Percentiles rank a stretch among this genome's conserved stretches.
Conservation (phyloP, 1,284 basidiomycete species). For the Cryptococcus deneoformans region DNA sequence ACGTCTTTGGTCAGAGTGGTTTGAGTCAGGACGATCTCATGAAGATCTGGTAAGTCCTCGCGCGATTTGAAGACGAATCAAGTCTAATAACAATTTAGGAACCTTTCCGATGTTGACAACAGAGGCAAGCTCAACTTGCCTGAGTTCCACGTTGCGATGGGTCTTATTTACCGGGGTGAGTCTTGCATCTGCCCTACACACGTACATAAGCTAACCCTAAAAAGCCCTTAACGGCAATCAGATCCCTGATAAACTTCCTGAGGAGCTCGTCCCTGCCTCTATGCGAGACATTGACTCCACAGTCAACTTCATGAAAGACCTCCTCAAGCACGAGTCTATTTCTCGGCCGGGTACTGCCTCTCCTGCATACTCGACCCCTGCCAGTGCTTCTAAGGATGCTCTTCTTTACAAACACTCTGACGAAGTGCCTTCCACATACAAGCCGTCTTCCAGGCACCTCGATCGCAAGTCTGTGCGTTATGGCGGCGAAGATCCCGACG, state of each 20-base stretch:
- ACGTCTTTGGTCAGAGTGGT: constrained; percentile 95
- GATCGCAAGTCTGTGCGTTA: constrained; percentile 81
- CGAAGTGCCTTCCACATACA: constrained; percentile 63
- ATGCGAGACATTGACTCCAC: constrained; percentile 86
- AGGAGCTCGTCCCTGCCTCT: constrained; percentile 90
- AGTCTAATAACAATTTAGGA: constrained; percentile 55
- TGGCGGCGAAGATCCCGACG: constrained; percentile 64
- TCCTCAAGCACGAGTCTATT: constrained; percentile 81
- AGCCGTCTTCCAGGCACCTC: constrained; percentile 81
- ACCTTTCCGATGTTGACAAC: constrained; percentile 83
- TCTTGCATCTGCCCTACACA: constrained; percentile 18
- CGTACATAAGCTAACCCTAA: constrained; percentile 2
- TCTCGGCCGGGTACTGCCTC: constrained; percentile 57
- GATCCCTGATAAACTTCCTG: constrained; percentile 80
- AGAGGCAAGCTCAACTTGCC: constrained; percentile 87
- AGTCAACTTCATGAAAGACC: constrained; percentile 85
- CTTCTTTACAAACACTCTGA: constrained; percentile 89
- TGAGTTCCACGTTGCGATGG: constrained; percentile 99
- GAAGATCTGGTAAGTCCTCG: constrained; percentile 74
- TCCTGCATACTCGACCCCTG: constrained; percentile 54
- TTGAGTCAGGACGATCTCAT: constrained; percentile 86
- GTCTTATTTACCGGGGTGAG: constrained; percentile 90
- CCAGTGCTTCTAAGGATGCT: constrained; percentile 71
- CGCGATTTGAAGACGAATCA: no score
- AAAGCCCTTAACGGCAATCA: constrained; percentile 87